Percentiles rank a stretch among this genome's conserved stretches.
phyloP scores from a whole-genome alignment of 495 filamentous ascomycete species.

The Podospora didyma region DNA sequence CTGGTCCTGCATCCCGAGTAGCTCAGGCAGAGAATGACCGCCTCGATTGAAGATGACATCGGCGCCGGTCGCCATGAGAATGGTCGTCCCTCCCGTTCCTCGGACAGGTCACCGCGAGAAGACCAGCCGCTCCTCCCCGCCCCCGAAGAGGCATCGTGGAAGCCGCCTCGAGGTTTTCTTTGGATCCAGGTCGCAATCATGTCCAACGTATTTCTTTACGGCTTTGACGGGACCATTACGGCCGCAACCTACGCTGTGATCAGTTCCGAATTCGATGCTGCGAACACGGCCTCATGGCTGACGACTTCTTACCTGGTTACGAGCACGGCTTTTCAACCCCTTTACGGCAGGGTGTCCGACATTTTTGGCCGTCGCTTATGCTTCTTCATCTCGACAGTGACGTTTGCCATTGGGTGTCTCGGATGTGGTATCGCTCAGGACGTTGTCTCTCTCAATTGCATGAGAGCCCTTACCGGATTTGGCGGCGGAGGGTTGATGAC shows the following conservation, averaged over 20 bases:
- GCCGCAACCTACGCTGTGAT: conserved; percentile 64
- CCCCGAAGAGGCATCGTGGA: conserved; percentile 30
- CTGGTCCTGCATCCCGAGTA: neutral
- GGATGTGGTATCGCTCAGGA: conserved; percentile 41
- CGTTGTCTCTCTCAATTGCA: conserved; percentile 40
- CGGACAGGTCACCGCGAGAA: neutral
- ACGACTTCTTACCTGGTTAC: conserved; percentile 74
- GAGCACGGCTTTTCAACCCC: conserved; percentile 60
- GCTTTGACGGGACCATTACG: conserved; percentile 64
- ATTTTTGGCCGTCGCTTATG: conserved; percentile 51
- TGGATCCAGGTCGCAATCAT: conserved; percentile 55
- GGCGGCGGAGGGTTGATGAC: conserved; percentile 60
- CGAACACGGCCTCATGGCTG: conserved; percentile 58
- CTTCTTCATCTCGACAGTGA: conserved; percentile 45
- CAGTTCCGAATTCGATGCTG: conserved; percentile 50
- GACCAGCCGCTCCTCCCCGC: conserved; percentile 34
- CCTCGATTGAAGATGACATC: neutral
- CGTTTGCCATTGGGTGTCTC: conserved; percentile 43
- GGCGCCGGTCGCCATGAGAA: neutral
- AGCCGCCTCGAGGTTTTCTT: conserved; percentile 33
- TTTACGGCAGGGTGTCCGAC: conserved; percentile 45
- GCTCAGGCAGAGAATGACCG: neutral
- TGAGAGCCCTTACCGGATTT: conserved; percentile 50
- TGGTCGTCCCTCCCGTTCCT: neutral
- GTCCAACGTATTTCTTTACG: conserved; percentile 62